These are phyloP conservation scores for Pyricularia sp. DNA, from an alignment of 2,329 filamentous ascomycete species.

Conservation along the genomic window DNA sequence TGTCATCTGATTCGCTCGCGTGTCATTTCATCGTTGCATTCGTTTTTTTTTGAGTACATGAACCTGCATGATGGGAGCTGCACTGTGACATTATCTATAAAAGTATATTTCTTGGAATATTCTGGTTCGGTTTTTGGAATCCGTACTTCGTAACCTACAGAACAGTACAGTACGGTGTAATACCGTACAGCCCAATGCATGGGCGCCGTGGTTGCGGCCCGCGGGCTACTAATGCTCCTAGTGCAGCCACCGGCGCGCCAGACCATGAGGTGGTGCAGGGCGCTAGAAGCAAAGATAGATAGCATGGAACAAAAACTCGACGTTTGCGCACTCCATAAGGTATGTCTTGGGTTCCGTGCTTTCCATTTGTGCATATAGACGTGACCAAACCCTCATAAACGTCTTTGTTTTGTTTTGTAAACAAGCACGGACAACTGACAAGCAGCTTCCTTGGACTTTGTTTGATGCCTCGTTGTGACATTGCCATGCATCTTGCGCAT, in stretches of 20 bases:
- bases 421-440: not conserved
- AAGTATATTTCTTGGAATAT: not conserved
- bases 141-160: not conserved
- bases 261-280: not conserved
- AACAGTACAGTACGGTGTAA: not conserved
- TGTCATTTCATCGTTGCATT: not conserved
- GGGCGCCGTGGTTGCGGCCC: not conserved
- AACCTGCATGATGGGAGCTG: constrained; percentile 1
- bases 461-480: not conserved
- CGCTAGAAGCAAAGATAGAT: not conserved
- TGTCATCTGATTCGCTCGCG: not conserved
- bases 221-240: not conserved
- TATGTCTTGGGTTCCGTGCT: not conserved
- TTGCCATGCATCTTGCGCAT: not conserved
- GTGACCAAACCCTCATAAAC: not conserved
- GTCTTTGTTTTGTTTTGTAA: not conserved
- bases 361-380: not conserved
- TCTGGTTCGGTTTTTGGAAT: not conserved
- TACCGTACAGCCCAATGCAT: not conserved
- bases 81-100: constrained; percentile 1
- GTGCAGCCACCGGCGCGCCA: not conserved
- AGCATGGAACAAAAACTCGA: not conserved
- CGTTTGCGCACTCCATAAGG: not conserved
- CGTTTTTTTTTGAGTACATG: not conserved
- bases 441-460: not conserved